Conservation (phyloP, 23 red algal genomes). For the Chondrus crispus region DNA sequence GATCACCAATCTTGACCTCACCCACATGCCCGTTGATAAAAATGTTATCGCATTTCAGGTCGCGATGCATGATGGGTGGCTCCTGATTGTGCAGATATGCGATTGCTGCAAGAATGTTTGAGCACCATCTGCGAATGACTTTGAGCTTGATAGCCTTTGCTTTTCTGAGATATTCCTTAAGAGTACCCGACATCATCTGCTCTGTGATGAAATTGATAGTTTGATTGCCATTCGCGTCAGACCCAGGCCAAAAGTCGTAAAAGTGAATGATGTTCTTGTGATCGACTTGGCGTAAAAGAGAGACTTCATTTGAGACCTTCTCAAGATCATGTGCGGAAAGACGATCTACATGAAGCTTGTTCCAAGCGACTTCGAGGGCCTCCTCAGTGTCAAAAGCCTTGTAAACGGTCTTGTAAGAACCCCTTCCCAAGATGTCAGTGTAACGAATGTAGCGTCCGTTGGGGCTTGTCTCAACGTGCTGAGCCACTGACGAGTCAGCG, state of each 20-base stretch:
- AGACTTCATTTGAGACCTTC: conserved; percentile 92
- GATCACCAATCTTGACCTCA: conserved; percentile 96
- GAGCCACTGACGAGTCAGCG: conserved; percentile 2
- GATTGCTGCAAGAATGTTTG: conserved; percentile 95
- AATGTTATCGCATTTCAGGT: conserved; percentile 99
- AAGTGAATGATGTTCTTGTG: conserved; percentile 98
- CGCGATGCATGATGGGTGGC: conserved; percentile 97
- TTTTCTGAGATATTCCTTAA: conserved; percentile 90
- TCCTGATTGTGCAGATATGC: conserved; percentile 83
- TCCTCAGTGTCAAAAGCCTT: conserved; percentile 95
- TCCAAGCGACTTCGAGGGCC: conserved; percentile 97
- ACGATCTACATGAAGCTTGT: conserved; percentile 93
- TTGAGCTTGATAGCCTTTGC: conserved; percentile 92
- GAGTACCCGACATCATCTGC: conserved; percentile 95
- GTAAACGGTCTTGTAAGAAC: conserved; percentile 99
- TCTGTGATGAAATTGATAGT: conserved; percentile 97
- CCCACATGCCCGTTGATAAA: conserved; percentile 99
- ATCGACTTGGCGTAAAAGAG: conserved; percentile 68
- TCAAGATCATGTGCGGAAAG: conserved; percentile 75
- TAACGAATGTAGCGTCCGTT: conserved; percentile 67
- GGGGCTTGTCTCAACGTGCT: conserved; percentile 70
- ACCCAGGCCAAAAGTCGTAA: conserved; percentile 68
- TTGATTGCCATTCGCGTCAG: conserved; percentile 58
- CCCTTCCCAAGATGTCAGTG: conserved; percentile 66
- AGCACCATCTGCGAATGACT: conserved; percentile 94